Base-by-base conservation (phyloP, 164 flowering plant genomes). In the Houttuynia cordata region DNA sequence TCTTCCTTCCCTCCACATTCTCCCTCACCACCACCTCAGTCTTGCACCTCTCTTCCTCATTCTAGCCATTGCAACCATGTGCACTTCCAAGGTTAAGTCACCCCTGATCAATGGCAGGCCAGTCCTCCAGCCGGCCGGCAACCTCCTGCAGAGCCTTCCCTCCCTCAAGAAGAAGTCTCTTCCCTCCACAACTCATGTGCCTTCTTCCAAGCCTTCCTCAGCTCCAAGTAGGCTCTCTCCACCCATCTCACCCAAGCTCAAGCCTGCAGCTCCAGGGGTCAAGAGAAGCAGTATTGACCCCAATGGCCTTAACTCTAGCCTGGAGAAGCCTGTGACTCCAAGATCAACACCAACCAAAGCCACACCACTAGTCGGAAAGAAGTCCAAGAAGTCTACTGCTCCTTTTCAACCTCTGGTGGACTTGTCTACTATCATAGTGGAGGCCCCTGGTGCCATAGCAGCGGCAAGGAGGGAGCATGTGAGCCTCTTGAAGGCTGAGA, bases 391-490 rank as follows among this genome's bases (percentile, higher is more conserved):
- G 22, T 59, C 53, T 41, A 51, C 49, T 4, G 30, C 20, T 37
- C 42, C 40, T 24, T 39, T 53, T 60, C 14, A 45, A 17, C 49
- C 9, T 45, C 49, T 45, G 49, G 49, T 45, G 49, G 49, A 45
- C 13, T 45, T 79, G 8, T 78, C 87, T 41, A 75, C 83, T 41
- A 56, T 75, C 61, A 76, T 84, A 5, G 64, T 74, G n/a, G 90
- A 85, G 60, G 64, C 83, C 0, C 89, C 97, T 0, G 90, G 97
- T 56, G 84, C 84, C 74, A 84, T 87, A 15, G 95, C 95, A 0
- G 92, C 92, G 0, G 91, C 80, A 13, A 80, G 97, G 67, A 83
- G 89, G 58, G 93, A 87, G 54, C 86, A 91, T 54, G 75, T 86
- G 70, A 86, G 82, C 1, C 71, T 71, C 10, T 62, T 79, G 61